These are phyloP conservation scores for Phytophthora kernoviae DNA, from an alignment of 352 stramenopile genomes.

Conservation along the genomic window DNA sequence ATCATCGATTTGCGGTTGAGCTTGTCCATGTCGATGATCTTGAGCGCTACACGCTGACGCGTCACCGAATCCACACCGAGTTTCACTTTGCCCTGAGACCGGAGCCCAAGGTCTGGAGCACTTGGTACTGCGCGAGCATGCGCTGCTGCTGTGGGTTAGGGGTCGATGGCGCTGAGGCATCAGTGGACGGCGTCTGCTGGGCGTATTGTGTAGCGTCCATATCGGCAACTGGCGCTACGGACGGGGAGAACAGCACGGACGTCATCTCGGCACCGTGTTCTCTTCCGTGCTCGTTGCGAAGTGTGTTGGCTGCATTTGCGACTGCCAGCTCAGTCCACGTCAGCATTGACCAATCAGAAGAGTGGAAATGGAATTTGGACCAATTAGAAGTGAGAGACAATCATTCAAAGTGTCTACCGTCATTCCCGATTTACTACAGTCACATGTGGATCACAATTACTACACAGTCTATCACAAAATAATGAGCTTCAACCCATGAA, in stretches of 20 bases:
- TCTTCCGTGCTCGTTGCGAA: constrained; percentile 16
- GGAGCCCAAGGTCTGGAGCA: constrained; percentile 81
- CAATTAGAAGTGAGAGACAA: no score
- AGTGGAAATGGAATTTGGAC: no score
- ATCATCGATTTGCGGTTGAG: constrained; percentile 83
- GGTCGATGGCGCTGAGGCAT: not conserved
- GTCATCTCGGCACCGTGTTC: constrained; percentile 23
- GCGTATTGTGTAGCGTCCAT: constrained; percentile 32
- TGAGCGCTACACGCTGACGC: constrained; percentile 86
- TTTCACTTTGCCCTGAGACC: constrained; percentile 90
- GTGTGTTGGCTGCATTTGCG: constrained; percentile 17
- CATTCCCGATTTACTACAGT: no score
- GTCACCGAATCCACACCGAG: constrained; percentile 82
- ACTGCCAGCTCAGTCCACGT: not conserved
- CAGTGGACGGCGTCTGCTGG: constrained; percentile 3
- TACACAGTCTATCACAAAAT: no score
- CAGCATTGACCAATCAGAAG: not conserved
- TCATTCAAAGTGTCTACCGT: no score
- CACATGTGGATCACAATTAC: no score
- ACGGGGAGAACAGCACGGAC: constrained; percentile 31
- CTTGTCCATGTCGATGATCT: constrained; percentile 88
- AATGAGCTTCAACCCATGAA: no score
- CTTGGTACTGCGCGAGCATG: constrained; percentile 78
- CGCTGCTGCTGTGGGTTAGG: constrained; percentile 27
- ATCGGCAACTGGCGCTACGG: constrained; percentile 35